Evolutionary conservation across 805 yeast species (phyloP), one percentile per base, ranked within the genome.

Genomic region (Torulaspora maleeae): DNA sequence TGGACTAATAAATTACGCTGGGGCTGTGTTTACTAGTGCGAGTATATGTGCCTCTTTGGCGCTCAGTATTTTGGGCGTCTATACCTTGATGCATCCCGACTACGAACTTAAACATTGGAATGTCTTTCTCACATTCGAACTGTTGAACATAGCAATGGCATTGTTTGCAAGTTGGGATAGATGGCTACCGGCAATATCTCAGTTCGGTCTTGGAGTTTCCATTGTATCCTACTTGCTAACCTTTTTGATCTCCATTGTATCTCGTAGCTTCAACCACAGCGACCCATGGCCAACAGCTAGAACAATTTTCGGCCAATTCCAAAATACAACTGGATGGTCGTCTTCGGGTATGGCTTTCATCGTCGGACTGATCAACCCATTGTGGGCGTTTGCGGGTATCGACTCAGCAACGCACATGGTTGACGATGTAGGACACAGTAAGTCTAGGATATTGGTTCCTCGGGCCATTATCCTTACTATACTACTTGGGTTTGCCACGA

Each of bases 361-460:
- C 45, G 77, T 80, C n/a, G 87, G 88, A n/a, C 63, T 82, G 38
- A 75, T 82, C 52, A 81, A 81, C 58, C 84, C 86, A 5, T 76
- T 79, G 45, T 82, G 85, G 85, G 77, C 82, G 8, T 81, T 80
- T 67, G 73, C 80, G 22, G 81, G 87, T 52, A 70, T 80, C 40
- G 89, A 82, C 57, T 77, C 80, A 46, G 86, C 86, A 2, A 79
- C 86, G 2, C 88, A 82, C 55, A 72, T 83, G 75, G 80, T 83
- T 17, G 89, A 83, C 58, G 88, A 82, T 57, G 53, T 54, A 3
- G 58, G 60, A 7, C 38, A 50, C 41, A 30, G 34, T 5, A 42
- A 30, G 4, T 45, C 60, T 12, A 42, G 44, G 19, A 73, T 74
- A 29, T 72, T 76, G 50, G 78, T 80, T 44, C 86, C 87, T 16